Base-by-base conservation (phyloP, 257 asterid genomes). In the Plantago elongata region DNA sequence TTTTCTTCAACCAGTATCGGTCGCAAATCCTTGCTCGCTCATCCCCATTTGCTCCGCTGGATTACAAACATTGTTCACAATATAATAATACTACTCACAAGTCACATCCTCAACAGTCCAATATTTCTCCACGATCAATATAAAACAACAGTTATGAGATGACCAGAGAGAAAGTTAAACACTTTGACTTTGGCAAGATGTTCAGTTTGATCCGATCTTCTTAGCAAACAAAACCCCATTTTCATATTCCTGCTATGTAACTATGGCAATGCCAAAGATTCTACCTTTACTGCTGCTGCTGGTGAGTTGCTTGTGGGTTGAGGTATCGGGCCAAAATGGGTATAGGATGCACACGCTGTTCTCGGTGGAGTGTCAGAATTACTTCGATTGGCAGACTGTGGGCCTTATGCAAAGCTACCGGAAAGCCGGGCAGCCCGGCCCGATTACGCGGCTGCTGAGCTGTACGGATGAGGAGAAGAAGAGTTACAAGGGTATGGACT, bases 301-400 rank as follows among this genome's bases (percentile, higher is more conserved):
- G 65, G 68, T 49, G 65, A 74, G 67, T 63, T 79, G 60, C 60
- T 44, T 37, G 68, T 71, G 60, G 54, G 67, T 62, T 65, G 79
- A 54, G 80, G 69, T 34, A 3, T 69, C 63, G 65, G 79, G 69
- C 59, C 68, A 62, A 64, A 61, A 66, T 64, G 69, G 67, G 51
- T 83, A 67, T 68, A 83, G 97, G 83, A 80, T 92, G 80, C 97
- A 92, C 73, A 92, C 99, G 8, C 71, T 92, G 38, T 92, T 92
- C 78, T 93, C 97, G 38, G 99, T 87, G 60, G 97, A 92, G 76
- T 92, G 99, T 61, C 94, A 87, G 76, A 76, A 89, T 72, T 93
- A 93, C 83, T 93, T 93, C 78, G 97, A 93, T 82, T 93, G 99
- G 99, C 95, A 93, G 56, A 89, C 99, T 12, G 97, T 93, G 62